phyloP scores from a whole-genome alignment of 306 rosid species.

The Luffa acutangula region DNA sequence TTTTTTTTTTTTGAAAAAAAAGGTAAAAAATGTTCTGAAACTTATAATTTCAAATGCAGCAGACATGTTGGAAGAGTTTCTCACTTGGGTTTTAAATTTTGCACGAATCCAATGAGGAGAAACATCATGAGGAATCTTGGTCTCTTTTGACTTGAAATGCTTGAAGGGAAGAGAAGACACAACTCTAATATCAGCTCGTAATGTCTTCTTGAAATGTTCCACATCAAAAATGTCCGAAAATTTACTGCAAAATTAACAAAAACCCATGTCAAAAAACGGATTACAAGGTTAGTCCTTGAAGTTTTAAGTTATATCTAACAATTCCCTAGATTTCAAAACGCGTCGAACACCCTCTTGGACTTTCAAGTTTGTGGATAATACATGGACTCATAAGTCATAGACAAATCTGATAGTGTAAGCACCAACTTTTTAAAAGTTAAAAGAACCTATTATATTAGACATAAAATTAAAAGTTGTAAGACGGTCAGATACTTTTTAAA shows the following conservation, averaged over 20 bases:
- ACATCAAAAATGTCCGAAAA: conserved; percentile 43
- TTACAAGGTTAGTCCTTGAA: too few relatives aligned
- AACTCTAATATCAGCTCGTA: conserved; percentile 40
- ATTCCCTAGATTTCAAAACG: too few relatives aligned
- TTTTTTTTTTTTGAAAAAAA: too few relatives aligned
- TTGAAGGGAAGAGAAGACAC: conserved; percentile 39
- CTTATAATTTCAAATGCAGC: background rate
- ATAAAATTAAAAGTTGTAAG: too few relatives aligned
- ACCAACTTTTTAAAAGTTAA: too few relatives aligned
- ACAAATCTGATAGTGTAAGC: too few relatives aligned
- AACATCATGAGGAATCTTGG: conserved; percentile 33
- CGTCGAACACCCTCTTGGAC: too few relatives aligned
- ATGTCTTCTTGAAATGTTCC: conserved; percentile 31
- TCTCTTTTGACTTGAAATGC: conserved; percentile 29
- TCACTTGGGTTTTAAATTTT: conserved; percentile 32
- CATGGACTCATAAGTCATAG: too few relatives aligned
- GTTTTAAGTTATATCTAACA: too few relatives aligned
- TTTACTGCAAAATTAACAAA: conserved; percentile 25
- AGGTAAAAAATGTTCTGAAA: background rate
- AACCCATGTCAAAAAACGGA: background rate
- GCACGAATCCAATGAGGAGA: conserved; percentile 40
- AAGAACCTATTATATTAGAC: too few relatives aligned
- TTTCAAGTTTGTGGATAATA: too few relatives aligned
- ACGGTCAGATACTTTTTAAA: too few relatives aligned
- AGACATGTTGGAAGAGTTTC: background rate